Evolutionary conservation across 257 asterid genomes (phyloP), one percentile per base, ranked within the genome.

Genomic region (Petunia axillaris): DNA sequence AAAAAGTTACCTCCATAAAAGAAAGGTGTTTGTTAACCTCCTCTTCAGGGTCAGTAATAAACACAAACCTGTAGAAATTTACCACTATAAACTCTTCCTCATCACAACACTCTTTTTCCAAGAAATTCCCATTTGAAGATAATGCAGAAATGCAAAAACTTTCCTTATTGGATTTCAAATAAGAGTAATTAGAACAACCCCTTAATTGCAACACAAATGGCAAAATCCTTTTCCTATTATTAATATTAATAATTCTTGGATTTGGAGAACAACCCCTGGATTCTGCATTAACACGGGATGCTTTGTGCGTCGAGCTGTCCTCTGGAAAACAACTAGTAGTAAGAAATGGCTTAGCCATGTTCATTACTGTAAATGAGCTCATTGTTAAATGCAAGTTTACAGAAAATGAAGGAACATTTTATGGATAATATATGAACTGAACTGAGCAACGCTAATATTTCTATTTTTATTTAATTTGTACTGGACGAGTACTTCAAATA

Each of bases 41-140:
- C 63, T 84, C 89, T 82, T 87, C 85, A 16, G 99, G 98, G 86
- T 93, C 90, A 52, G 89, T 11, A 66, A 95, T 79, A 71, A 70
- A 86, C 78, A 89, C 96, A 81, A 95, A 90, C 25, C 88, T 84
- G 86, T 93, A 95, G 84, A 93, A 95, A 84, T 93, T 95, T 10
- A 95, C 97, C 80, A 95, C 99, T 36, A 94, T 75, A 83, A 91
- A 91, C 80, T 87, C 94, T 79, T 89, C 88, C 63, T 84, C 91
- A 39, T 86, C 85, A 75, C 71, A 48, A 84, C 71, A 83, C 40
- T 74, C 88, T 76, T 82, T 65, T 7, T 77, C 81, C 71, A 86
- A 80, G 87, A 90, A 88, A 82, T 81, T 55, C 3, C 82, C 88
- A 46, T 80, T 83, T 48, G 86, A 82, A 60, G 90, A 82, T 81